A percentile compares a stretch with the other conserved stretches of the same genome.
These are phyloP conservation scores for Apostasia shenzhenica DNA, from an alignment of 106 monocot species.

Conservation along the genomic window DNA sequence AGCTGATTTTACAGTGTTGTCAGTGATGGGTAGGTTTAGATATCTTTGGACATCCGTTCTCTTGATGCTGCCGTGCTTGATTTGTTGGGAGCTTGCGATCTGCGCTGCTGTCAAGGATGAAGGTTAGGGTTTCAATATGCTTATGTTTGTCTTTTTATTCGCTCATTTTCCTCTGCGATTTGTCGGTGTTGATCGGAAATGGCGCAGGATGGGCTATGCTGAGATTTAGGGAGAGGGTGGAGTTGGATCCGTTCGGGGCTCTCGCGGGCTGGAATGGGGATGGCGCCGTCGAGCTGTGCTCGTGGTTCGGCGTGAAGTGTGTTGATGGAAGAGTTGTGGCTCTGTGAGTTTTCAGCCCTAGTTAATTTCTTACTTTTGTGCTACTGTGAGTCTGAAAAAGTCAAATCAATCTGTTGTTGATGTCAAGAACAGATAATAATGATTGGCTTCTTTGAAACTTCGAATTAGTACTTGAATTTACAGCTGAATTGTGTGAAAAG, in stretches of 20 bases:
- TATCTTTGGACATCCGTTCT: background rate
- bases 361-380: background rate
- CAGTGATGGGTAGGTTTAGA: constrained; percentile 9
- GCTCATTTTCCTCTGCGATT: background rate
- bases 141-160: background rate
- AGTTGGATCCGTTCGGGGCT: constrained; percentile 41
- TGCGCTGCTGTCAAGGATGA: constrained; percentile 18
- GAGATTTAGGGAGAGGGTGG: constrained; percentile 39
- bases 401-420: background rate
- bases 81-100: background rate
- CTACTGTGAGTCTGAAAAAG: background rate
- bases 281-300: constrained; percentile 26
- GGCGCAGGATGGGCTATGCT: constrained; percentile 38
- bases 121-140: constrained; percentile 13
- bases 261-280: constrained; percentile 29
- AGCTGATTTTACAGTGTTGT: background rate
- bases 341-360: constrained; percentile 33
- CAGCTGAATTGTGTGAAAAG: too few relatives aligned
- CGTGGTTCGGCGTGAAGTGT: constrained; percentile 41
- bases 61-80: background rate
- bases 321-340: constrained; percentile 30
- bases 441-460: too few relatives aligned
- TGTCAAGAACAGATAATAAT: background rate
- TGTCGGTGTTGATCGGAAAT: background rate
- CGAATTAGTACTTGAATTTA: too few relatives aligned